These are phyloP conservation scores for Trifolium repens DNA, from an alignment of 306 rosid genomes.

Conservation along the genomic window DNA sequence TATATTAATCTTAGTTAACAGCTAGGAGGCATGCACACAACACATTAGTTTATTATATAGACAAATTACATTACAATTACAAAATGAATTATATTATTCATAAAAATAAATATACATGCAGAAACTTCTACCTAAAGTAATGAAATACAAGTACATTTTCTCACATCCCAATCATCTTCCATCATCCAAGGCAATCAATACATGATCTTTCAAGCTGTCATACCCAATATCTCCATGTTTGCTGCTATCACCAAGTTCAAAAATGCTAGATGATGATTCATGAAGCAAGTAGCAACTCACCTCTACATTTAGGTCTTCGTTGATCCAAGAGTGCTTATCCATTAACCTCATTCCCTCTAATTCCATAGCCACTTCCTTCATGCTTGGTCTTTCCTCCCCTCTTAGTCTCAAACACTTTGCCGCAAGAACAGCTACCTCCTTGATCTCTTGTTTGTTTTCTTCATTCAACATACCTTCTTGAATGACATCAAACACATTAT, in stretches of 20 bases:
- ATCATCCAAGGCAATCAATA: constrained; percentile 6
- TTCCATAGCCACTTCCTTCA: constrained; percentile 23
- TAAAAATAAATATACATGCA: background rate
- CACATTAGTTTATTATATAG: background rate
- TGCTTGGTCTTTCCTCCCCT: background rate
- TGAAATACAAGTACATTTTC: background rate
- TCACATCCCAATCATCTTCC: background rate
- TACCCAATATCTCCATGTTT: background rate
- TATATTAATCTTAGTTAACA: background rate
- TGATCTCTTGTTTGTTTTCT: background rate
- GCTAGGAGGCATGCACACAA: background rate
- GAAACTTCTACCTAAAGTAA: background rate
- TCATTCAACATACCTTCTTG: constrained; percentile 4
- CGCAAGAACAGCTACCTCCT: constrained; percentile 11
- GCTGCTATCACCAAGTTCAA: constrained; percentile 2
- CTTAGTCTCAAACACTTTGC: background rate
- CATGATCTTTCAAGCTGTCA: constrained; percentile 8
- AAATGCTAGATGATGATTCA: background rate
- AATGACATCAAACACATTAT: background rate
- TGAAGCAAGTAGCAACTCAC: constrained; percentile 3
- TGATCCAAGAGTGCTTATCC: constrained; percentile 14
- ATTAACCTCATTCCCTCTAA: constrained; percentile 9
- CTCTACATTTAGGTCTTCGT: background rate
- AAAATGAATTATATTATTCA: background rate
- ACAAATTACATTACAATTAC: background rate